These are phyloP conservation scores for Monosporascus cannonballus DNA, from an alignment of 2,329 filamentous ascomycete species.

Conservation along the genomic window DNA sequence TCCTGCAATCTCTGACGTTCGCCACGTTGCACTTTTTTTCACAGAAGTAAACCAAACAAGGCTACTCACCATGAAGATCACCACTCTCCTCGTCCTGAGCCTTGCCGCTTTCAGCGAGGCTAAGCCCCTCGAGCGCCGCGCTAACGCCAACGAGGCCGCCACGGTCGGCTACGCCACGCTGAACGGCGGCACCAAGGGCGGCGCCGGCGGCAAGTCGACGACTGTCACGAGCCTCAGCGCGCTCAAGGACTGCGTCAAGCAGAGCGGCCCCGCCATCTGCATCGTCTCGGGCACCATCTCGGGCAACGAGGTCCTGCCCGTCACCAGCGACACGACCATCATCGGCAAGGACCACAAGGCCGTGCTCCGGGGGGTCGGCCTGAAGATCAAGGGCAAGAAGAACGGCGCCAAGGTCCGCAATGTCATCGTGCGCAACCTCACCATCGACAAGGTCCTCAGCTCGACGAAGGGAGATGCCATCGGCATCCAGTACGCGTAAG, in stretches of 20 bases:
- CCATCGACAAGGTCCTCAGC: slow-evolving; percentile 50
- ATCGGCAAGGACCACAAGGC: slow-evolving; percentile 31
- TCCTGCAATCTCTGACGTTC: too few species aligned
- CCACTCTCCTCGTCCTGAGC: neutral
- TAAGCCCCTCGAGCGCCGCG: neutral
- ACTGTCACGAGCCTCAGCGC: slow-evolving; percentile 46
- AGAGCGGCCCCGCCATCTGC: slow-evolving; percentile 38
- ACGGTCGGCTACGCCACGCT: slow-evolving; percentile 14
- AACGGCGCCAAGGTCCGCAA: slow-evolving; percentile 35
- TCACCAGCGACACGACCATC: slow-evolving; percentile 45
- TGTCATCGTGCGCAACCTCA: slow-evolving; percentile 58
- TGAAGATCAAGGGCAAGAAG: slow-evolving; percentile 38
- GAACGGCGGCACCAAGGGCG: slow-evolving; percentile 40
- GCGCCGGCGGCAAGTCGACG: slow-evolving; percentile 46
- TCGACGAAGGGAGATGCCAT: slow-evolving; percentile 50
- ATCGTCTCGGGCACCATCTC: slow-evolving; percentile 40
- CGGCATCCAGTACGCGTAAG: slow-evolving; percentile 43
- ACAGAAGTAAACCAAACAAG: too few species aligned
- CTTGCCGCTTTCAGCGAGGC: neutral
- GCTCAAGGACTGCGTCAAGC: slow-evolving; percentile 42
- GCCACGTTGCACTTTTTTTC: too few species aligned
- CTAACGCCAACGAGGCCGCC: neutral
- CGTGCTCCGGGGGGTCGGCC: slow-evolving; percentile 37
- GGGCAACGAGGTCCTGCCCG: slow-evolving; percentile 33
- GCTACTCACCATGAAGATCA: too few species aligned